Conservation (phyloP, 2,329 filamentous ascomycete genomes). For the Pseudogymnoascus sp. region DNA sequence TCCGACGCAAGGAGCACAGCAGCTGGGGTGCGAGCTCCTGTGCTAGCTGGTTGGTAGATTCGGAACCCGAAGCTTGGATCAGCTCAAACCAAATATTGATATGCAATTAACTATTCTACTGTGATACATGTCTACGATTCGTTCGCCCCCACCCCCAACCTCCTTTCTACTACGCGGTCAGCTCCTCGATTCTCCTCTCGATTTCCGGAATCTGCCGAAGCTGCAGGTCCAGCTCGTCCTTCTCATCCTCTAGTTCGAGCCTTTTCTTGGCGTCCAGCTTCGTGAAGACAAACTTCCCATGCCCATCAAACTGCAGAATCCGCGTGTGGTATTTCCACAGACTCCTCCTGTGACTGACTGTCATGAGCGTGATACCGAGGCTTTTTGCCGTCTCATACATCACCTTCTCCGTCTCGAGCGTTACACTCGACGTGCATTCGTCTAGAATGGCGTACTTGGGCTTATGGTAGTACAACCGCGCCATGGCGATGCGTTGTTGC, state of each 20-base stretch:
- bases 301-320: slow-evolving; percentile 94
- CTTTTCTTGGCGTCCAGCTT: slow-evolving; percentile 80
- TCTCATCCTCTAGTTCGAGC: slow-evolving; percentile 86
- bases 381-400: slow-evolving; percentile 97
- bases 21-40: background rate
- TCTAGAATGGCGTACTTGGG: slow-evolving; percentile 93
- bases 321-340: slow-evolving; percentile 94
- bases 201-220: slow-evolving; percentile 81
- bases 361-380: slow-evolving; percentile 91
- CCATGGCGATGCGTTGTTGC: slow-evolving; percentile 96
- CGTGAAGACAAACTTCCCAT: slow-evolving; percentile 86
- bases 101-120: slow-evolving; percentile 7
- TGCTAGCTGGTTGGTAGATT: background rate
- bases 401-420: slow-evolving; percentile 83
- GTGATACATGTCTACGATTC: slow-evolving; percentile 2
- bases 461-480: slow-evolving; percentile 85
- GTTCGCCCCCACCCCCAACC: background rate
- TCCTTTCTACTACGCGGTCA: slow-evolving; percentile 43
- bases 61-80: background rate
- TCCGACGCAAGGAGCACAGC: background rate
- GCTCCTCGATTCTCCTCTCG: slow-evolving; percentile 74
- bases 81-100: slow-evolving; percentile 4
- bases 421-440: slow-evolving; percentile 94
- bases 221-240: slow-evolving; percentile 83
- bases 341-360: slow-evolving; percentile 82